These are phyloP conservation scores for Keithomyces neogunnii DNA, from an alignment of 2,329 filamentous ascomycete genomes.

Conservation along the genomic window DNA sequence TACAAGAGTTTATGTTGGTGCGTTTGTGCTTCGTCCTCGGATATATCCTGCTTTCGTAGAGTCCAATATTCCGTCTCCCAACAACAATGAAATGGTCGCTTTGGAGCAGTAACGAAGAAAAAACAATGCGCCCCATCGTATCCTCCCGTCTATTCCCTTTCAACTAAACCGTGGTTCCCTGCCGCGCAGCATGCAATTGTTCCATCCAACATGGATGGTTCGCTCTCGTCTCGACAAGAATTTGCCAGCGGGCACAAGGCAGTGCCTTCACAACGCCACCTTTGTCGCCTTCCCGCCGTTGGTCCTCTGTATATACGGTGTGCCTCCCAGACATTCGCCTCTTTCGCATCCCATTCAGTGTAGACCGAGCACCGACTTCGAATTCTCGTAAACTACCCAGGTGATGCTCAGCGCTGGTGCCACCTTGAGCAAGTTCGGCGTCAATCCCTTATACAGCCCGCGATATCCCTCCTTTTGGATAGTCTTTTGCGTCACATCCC, in stretches of 20 bases:
- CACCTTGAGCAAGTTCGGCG: conserved; percentile 92
- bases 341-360: conserved; percentile 19
- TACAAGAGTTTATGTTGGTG: neutral
- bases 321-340: neutral
- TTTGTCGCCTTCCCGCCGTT: no score
- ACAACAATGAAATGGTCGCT: neutral
- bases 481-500: conserved; percentile 81
- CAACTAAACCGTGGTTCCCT: neutral
- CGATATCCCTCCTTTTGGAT: conserved; percentile 72
- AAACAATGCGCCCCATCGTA: neutral
- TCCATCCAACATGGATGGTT: neutral
- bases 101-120: neutral
- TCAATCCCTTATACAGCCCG: conserved; percentile 89
- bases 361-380: conserved; percentile 61
- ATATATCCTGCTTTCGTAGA: neutral
- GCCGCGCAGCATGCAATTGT: neutral
- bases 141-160: neutral
- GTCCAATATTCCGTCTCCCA: no score
- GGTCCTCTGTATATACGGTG: no score
- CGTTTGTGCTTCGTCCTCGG: neutral
- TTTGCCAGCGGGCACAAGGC: neutral
- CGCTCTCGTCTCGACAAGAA: neutral
- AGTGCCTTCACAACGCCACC: neutral
- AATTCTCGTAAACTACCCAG: conserved; percentile 88
- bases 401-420: conserved; percentile 93